Evolutionary conservation across 2,329 filamentous ascomycete species (phyloP).

Genomic region (Thelonectria blattea): DNA sequence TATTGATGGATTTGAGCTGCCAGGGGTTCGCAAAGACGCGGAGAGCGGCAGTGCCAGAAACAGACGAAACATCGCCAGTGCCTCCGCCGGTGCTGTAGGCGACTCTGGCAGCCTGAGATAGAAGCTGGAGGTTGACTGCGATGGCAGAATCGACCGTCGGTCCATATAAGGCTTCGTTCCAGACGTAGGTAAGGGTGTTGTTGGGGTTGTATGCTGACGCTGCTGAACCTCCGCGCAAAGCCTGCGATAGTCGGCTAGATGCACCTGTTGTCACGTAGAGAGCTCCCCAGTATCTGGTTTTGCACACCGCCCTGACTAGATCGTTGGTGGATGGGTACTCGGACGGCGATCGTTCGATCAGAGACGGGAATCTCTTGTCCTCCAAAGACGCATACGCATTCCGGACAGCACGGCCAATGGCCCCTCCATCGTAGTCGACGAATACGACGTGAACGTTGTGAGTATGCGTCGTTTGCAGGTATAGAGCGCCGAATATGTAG

Average conservation of each 20-base stretch:
- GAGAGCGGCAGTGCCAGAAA: slow-evolving; percentile 23
- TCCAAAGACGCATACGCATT: slow-evolving; percentile 25
- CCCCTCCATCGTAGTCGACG: slow-evolving; percentile 34
- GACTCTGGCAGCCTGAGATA: slow-evolving; percentile 22
- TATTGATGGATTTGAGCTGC: slow-evolving; percentile 29
- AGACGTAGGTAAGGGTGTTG: slow-evolving; percentile 27
- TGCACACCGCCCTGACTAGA: slow-evolving; percentile 23
- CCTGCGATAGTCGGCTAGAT: slow-evolving; percentile 19
- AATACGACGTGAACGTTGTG: slow-evolving; percentile 29
- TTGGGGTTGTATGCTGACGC: slow-evolving; percentile 22
- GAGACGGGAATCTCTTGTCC: slow-evolving; percentile 24
- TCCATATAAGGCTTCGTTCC: slow-evolving; percentile 31
- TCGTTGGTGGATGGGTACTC: slow-evolving; percentile 18
- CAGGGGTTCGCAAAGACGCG: slow-evolving; percentile 31
- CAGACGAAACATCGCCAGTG: slow-evolving; percentile 20
- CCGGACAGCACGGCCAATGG: slow-evolving; percentile 31
- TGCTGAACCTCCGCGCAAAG: slow-evolving; percentile 14
- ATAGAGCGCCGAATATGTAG: slow-evolving; percentile 34
- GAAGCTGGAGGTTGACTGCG: slow-evolving; percentile 19
- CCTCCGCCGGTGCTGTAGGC: slow-evolving; percentile 25
- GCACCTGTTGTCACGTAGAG: slow-evolving; percentile 23
- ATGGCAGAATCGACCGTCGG: slow-evolving; percentile 22
- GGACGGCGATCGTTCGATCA: slow-evolving; percentile 23
- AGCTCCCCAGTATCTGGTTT: slow-evolving; percentile 28
- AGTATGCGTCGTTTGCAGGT: slow-evolving; percentile 25